Evolutionary conservation across 257 asterid genomes (phyloP), one percentile per base, ranked within the genome.

Genomic region (Coffea eugenioides): DNA sequence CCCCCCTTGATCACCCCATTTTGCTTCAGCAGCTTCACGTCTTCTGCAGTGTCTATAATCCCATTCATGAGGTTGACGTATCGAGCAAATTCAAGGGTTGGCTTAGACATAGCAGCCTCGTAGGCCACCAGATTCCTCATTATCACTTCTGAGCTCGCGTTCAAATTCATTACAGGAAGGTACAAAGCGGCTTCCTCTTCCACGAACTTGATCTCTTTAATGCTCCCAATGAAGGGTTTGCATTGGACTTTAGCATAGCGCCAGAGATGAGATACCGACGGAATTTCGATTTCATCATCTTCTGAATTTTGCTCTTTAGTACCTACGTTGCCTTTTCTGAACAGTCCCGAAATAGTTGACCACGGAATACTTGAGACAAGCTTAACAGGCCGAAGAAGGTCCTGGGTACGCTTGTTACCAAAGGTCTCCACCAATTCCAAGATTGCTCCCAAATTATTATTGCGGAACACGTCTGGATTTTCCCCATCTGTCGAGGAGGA

Each of bases 11-110:
- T 70, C 51, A 91, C 89, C 3, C 81, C 81, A 43, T 80, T 83
- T 76, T 84, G 75, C 82, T 80, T 84, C 31, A 91, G 82, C 39
- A 86, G 36, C 34, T 36, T 84, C 79, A 91, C 95, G 11, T 91
- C 93, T 46, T 84, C 82, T 0, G 74, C 74, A 15, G 84, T 76
- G 59, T 86, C 85, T 23, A 88, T 68, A 73, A 85, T 88, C 57
- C 92, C 93, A 75, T 88, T 89, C 92, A 89, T 89, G 71, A 91
- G 69, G 71, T 91, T 90, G 45, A 91, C 74, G 72, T 86, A 91
- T 72, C 88, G 83, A 1, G 92, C 87, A 11, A 89, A 67, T 78
- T 82, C 90, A 1, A 78, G 87, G 9, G 80, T 66, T 25, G 90
- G 81, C 41, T 78, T 71, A 2, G 84, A 80, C 57, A 78, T 75